Evolutionary conservation across 257 asterid species (phyloP).

Genomic region (Penstemon newberryi): DNA sequence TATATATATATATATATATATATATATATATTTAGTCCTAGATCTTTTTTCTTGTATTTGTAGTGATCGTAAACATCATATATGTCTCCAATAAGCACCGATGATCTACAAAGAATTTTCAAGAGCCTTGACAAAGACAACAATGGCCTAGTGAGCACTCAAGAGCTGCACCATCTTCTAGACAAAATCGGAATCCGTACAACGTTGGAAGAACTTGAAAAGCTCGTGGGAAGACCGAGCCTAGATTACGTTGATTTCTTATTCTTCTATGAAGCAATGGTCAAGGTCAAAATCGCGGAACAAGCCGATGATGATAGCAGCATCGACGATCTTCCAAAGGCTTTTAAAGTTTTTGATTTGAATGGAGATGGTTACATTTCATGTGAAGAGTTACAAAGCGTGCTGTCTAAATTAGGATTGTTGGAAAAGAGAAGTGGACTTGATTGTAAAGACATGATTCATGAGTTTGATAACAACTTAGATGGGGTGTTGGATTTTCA

Average conservation of each 20-base stretch:
- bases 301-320: background rate
- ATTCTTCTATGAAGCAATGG: slow-evolving; percentile 52
- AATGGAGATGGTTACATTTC: slow-evolving; percentile 63
- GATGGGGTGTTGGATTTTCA: slow-evolving; percentile 69
- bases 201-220: slow-evolving; percentile 54
- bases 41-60: too few relatives aligned
- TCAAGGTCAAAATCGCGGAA: slow-evolving; percentile 22
- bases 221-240: slow-evolving; percentile 39
- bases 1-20: background rate
- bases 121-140: slow-evolving; percentile 50
- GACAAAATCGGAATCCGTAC: slow-evolving; percentile 39
- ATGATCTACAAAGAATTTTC: slow-evolving; percentile 49
- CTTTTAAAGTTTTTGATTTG: slow-evolving; percentile 60
- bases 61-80: too few relatives aligned
- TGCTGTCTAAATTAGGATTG: slow-evolving; percentile 49
- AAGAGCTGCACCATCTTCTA: slow-evolving; percentile 51
- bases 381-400: slow-evolving; percentile 53
- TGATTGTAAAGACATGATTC: slow-evolving; percentile 24
- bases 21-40: background rate
- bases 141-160: slow-evolving; percentile 44
- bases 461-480: slow-evolving; percentile 43
- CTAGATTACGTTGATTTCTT: slow-evolving; percentile 50
- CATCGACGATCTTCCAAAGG: slow-evolving; percentile 46
- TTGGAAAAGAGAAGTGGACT: slow-evolving; percentile 30
- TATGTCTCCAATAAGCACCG: background rate